A percentile compares a stretch with the other conserved stretches of the same genome.
Evolutionary conservation across 2,329 filamentous ascomycete genomes (phyloP).

Genomic region (Penicillium glabrum): DNA sequence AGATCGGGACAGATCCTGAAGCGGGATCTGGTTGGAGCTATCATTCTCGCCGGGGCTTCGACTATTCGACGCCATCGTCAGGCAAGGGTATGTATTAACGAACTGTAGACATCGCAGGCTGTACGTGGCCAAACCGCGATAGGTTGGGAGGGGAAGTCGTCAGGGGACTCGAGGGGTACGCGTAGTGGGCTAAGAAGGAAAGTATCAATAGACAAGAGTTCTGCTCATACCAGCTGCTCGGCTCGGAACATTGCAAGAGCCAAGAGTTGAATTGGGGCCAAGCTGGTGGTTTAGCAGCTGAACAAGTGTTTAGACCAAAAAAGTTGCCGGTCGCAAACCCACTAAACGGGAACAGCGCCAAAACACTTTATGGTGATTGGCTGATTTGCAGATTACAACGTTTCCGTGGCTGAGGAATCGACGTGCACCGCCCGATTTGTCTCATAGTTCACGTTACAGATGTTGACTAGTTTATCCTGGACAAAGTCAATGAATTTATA

Average conservation of each 20-base stretch:
- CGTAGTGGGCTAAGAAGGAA: neutral
- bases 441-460: neutral
- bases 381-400: neutral
- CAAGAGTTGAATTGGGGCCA: neutral
- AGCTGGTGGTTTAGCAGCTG: conserved; percentile 3
- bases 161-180: neutral
- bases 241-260: neutral
- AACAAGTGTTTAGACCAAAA: conserved; percentile 10
- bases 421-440: neutral
- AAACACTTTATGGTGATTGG: conserved; percentile 13
- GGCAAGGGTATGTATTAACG: conserved; percentile 35
- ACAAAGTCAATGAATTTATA: neutral
- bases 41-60: conserved; percentile 32
- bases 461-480: neutral
- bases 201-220: neutral
- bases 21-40: conserved; percentile 58
- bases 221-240: neutral
- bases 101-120: conserved; percentile 41
- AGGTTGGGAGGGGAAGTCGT: neutral
- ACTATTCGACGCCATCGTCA: conserved; percentile 43
- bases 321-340: conserved; percentile 18
- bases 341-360: conserved; percentile 5
- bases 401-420: neutral
- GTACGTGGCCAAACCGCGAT: conserved; percentile 3
- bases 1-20: conserved; percentile 60